These are phyloP conservation scores for Trichoderma pleuroti DNA, from an alignment of 2,329 filamentous ascomycete genomes.

Conservation along the genomic window DNA sequence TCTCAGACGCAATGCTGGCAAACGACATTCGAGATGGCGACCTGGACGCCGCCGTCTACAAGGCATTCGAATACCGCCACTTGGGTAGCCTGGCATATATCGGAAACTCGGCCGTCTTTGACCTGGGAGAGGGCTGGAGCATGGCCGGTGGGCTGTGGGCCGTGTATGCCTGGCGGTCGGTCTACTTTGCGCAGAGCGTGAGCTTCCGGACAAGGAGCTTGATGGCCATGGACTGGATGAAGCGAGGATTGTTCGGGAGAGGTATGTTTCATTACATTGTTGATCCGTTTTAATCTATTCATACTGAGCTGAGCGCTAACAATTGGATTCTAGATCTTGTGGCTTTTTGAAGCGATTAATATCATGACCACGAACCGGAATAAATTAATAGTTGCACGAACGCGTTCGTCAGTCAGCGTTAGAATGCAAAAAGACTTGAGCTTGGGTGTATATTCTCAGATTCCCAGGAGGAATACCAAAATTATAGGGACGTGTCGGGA, in stretches of 20 bases:
- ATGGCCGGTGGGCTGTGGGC: conserved; percentile 82
- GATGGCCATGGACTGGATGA: conserved; percentile 98
- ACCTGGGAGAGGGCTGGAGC: conserved; percentile 73
- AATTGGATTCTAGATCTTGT: neutral
- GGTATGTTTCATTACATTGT: conserved; percentile 55
- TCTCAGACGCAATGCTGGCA: conserved; percentile 67
- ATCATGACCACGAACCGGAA: neutral
- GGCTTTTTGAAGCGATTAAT: neutral
- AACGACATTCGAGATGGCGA: conserved; percentile 88
- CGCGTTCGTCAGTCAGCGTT: neutral
- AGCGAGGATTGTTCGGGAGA: conserved; percentile 90
- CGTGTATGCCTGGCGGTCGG: conserved; percentile 92
- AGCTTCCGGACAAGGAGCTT: conserved; percentile 84
- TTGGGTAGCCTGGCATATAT: conserved; percentile 91
- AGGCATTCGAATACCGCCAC: conserved; percentile 90
- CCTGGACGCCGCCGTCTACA: conserved; percentile 87
- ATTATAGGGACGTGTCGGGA: neutral
- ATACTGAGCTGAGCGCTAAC: neutral
- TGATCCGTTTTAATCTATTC: neutral
- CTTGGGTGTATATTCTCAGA: neutral
- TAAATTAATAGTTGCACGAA: neutral
- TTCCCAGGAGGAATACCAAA: neutral
- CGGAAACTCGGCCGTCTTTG: conserved; percentile 94
- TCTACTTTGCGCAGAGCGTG: conserved; percentile 97
- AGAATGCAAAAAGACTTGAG: neutral